Percentiles rank a stretch among this genome's conserved stretches.
Evolutionary conservation across 2,329 filamentous ascomycete genomes (phyloP).

Genomic region (Sporothrix luriei): DNA sequence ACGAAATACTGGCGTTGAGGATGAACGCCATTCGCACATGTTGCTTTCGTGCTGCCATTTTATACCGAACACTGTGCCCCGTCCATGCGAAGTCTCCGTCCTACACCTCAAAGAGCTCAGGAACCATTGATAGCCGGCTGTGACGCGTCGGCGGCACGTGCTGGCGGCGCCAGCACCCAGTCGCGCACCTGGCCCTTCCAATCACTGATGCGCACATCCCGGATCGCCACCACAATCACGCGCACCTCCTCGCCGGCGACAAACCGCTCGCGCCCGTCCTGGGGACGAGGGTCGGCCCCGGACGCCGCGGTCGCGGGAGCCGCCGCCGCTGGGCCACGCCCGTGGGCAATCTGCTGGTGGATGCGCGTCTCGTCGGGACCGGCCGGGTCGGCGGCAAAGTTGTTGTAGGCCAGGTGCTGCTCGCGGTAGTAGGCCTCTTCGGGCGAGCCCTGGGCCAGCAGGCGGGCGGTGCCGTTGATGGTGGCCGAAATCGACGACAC

Average conservation of each 20-base stretch:
- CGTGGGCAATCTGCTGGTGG: slow-evolving; percentile 41
- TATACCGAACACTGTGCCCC: not conserved
- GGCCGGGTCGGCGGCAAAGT: slow-evolving; percentile 63
- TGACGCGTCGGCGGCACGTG: slow-evolving; percentile 33
- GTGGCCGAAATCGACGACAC: slow-evolving; percentile 88
- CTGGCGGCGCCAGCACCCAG: slow-evolving; percentile 55
- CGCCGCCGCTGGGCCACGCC: slow-evolving; percentile 35
- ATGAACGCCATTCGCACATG: not conserved
- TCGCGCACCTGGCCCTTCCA: slow-evolving; percentile 94
- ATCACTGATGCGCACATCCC: slow-evolving; percentile 84
- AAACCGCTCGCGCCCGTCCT: slow-evolving; percentile 64
- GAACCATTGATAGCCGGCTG: slow-evolving; percentile 47
- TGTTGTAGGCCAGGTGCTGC: slow-evolving; percentile 88
- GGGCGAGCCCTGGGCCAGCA: slow-evolving; percentile 72
- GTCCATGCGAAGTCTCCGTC: too few species aligned
- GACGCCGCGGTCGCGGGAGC: not conserved
- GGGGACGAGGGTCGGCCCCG: slow-evolving; percentile 42
- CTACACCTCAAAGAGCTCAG: not conserved
- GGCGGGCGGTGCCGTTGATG: slow-evolving; percentile 81
- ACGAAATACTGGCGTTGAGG: too few species aligned
- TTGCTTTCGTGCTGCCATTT: not conserved
- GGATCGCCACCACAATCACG: slow-evolving; percentile 83
- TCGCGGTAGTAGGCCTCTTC: slow-evolving; percentile 84
- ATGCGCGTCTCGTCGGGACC: slow-evolving; percentile 47
- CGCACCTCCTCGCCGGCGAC: slow-evolving; percentile 80